Conservation (phyloP, 1,284 basidiomycete species). For the Leucoagaricus sp. region DNA sequence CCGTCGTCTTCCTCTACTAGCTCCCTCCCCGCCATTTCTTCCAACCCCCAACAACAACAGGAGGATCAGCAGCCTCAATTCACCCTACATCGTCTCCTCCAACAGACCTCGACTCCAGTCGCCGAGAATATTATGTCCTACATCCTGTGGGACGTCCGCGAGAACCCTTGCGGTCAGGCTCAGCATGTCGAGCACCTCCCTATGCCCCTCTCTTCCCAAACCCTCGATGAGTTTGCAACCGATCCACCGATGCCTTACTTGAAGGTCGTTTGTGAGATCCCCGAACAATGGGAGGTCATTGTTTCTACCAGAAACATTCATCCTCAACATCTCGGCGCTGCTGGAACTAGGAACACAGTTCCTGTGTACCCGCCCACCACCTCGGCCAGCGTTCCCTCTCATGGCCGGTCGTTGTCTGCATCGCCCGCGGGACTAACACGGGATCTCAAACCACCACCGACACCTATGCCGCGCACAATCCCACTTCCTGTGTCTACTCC, state of each 20-base stretch:
- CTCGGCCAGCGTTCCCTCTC: not conserved
- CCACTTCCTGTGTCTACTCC: not conserved
- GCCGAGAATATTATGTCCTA: slow-evolving; percentile 25
- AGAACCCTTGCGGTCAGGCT: slow-evolving; percentile 33
- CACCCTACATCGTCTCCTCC: slow-evolving; percentile 31
- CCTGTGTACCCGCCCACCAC: slow-evolving; percentile 2
- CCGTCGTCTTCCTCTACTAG: not conserved
- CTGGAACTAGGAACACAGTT: not conserved
- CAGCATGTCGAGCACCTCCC: slow-evolving; percentile 28
- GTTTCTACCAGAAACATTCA: slow-evolving; percentile 16
- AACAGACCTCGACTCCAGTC: slow-evolving; percentile 27
- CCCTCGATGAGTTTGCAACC: slow-evolving; percentile 44
- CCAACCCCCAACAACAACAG: not conserved
- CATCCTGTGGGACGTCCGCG: slow-evolving; percentile 51
- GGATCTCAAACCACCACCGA: not conserved
- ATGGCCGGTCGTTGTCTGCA: not conserved
- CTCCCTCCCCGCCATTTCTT: not conserved
- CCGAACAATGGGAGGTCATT: slow-evolving; percentile 40
- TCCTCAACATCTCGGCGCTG: slow-evolving; percentile 28
- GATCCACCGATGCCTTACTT: slow-evolving; percentile 39
- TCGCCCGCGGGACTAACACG: not conserved
- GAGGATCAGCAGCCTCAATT: slow-evolving; percentile 10
- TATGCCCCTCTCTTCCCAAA: slow-evolving; percentile 27
- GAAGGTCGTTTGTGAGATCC: slow-evolving; percentile 45
- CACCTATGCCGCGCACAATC: not conserved